These are phyloP conservation scores for Russula virescens DNA, from an alignment of 768 basidiomycete genomes.

Conservation along the genomic window DNA sequence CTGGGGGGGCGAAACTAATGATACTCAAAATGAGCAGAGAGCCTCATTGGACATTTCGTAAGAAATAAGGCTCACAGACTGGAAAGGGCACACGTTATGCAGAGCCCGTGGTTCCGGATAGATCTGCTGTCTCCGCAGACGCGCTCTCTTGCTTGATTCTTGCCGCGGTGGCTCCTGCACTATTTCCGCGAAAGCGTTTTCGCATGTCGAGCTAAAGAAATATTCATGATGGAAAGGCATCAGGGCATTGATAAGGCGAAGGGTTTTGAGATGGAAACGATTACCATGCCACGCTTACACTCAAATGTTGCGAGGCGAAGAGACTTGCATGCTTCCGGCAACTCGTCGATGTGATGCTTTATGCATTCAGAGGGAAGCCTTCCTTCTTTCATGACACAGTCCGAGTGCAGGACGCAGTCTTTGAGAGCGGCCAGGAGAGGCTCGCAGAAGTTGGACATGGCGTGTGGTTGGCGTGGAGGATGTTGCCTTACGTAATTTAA, in stretches of 20 bases:
- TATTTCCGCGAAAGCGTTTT: slow-evolving; percentile 74
- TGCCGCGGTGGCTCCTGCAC: slow-evolving; percentile 40
- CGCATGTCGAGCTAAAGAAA: slow-evolving; percentile 68
- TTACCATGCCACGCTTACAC: slow-evolving; percentile 88
- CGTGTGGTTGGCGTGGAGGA: not conserved
- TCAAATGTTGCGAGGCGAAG: slow-evolving; percentile 81
- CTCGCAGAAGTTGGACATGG: slow-evolving; percentile 79
- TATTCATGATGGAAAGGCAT: not conserved
- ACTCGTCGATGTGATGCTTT: slow-evolving; percentile 61
- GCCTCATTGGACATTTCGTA: not conserved
- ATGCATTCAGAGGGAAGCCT: slow-evolving; percentile 83
- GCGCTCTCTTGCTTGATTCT: slow-evolving; percentile 4
- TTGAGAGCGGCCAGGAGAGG: slow-evolving; percentile 73
- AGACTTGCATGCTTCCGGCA: slow-evolving; percentile 76
- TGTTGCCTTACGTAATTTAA: too few species aligned
- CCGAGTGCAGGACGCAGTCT: slow-evolving; percentile 76
- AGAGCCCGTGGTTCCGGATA: not conserved
- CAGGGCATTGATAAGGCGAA: not conserved
- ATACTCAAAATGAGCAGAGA: not conserved
- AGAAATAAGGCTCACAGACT: not conserved
- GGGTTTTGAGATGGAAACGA: slow-evolving; percentile 14
- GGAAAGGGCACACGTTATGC: too few species aligned
- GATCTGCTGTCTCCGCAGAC: slow-evolving; percentile 7
- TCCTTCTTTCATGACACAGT: slow-evolving; percentile 79
- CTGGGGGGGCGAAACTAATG: too few species aligned